Evolutionary conservation across 2,329 filamentous ascomycete species (phyloP).

Genomic region (Diaporthe longicolla): DNA sequence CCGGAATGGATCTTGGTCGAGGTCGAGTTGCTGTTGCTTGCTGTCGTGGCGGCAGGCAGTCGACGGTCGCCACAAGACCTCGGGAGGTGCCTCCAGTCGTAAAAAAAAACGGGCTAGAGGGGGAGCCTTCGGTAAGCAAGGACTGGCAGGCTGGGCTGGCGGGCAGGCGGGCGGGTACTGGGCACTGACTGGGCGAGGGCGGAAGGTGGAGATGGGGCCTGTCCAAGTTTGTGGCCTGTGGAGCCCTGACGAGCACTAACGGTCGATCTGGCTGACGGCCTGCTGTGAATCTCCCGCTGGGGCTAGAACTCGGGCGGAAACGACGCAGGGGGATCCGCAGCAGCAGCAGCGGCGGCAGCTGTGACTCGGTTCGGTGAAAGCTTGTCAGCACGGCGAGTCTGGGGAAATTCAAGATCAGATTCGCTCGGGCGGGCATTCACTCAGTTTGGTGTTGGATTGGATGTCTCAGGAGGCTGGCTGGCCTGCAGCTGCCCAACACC

Average conservation of each 20-base stretch:
- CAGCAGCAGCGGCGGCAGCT: not conserved
- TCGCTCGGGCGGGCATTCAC: not conserved
- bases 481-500: constrained; percentile 12
- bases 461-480: constrained; percentile 15
- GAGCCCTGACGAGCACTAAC: constrained; percentile 29
- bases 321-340: constrained; percentile 27
- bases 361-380: constrained; percentile 19
- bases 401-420: not conserved
- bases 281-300: constrained; percentile 29
- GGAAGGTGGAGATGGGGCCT: constrained; percentile 17
- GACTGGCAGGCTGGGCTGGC: not conserved
- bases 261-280: constrained; percentile 31
- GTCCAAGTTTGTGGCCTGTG: constrained; percentile 12
- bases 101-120: constrained; percentile 29
- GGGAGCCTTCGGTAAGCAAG: constrained; percentile 21
- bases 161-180: not conserved
- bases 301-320: constrained; percentile 32
- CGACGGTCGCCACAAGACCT: constrained; percentile 30
- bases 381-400: constrained; percentile 9
- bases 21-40: constrained; percentile 30
- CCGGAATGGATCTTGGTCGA: constrained; percentile 34
- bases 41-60: constrained; percentile 32
- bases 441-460: constrained; percentile 12
- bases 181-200: not conserved
- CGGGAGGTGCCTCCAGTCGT: constrained; percentile 23